Base-by-base conservation (phyloP, 2,329 filamentous ascomycete genomes). In the Rutstroemia sydowiana region DNA sequence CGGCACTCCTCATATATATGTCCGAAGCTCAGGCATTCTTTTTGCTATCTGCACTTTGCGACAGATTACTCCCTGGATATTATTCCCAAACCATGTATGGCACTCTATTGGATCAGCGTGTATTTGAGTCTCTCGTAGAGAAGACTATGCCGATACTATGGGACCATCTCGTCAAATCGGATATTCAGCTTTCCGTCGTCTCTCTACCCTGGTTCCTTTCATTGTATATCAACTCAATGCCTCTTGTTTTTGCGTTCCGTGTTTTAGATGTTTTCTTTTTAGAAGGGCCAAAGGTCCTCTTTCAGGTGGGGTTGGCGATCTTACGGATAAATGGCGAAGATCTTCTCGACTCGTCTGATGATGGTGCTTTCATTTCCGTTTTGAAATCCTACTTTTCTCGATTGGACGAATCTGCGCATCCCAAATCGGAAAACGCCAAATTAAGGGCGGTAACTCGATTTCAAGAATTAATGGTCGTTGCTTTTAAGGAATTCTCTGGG, bases 81-180 rank as follows among this genome's bases (percentile, higher is more conserved):
- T 98, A 98, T 69, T 97, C 92, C 5, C 95, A 87, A 16, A 98
- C 95, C 59, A 98, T 98, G 93, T 98, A 98, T 70, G 93, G 93
- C 61, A 98, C 93, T 1, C 76, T 98, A 5, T 78, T 98, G 36
- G 93, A 98, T 65, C 93, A 98, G 65, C 89, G 93, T 61, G 93
- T 98, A 13, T 98, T 98, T 63, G 93, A 98, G 71, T 95, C 88
- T 2, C 76, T 98, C 3, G 93, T 98, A n/a, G 93, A 98, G 69
- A 93, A 89, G 72, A 98, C 93, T 1, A 97, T 98, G 91, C 93
- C 93, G 1, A 86, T 98, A 53, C 78, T 98, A 14, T 98, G 93
- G 91, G 92, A 97, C 20, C 93, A 98, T 65, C 81, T 98, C n/a
- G 87, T 91, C 59, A 95, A 93, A 71, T 93, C 87, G 54, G 93